Conservation (phyloP, 1,284 basidiomycete genomes). For the Sporisorium scitamineum region DNA sequence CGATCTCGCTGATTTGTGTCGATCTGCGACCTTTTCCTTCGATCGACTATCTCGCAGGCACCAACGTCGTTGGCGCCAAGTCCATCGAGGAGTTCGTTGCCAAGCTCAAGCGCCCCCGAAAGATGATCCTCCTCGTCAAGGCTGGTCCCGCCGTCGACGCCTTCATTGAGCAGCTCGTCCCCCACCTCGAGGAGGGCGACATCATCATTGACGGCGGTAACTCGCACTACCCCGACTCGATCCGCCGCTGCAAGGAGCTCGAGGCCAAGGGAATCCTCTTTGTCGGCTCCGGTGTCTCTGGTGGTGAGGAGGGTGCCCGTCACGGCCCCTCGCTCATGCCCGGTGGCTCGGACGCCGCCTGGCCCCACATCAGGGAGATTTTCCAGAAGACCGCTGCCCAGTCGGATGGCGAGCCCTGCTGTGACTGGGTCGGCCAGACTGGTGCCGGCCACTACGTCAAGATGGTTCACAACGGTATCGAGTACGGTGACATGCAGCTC, state of each 20-base stretch:
- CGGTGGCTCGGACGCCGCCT: conserved; percentile 92
- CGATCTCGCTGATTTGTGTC: conserved; percentile 1
- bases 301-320: conserved; percentile 98
- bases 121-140: conserved; percentile 95
- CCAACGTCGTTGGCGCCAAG: conserved; percentile 93
- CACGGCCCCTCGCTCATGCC: conserved; percentile 99
- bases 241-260: conserved; percentile 91
- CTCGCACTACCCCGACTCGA: conserved; percentile 98
- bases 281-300: conserved; percentile 98
- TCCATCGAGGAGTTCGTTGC: conserved; percentile 85
- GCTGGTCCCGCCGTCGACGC: conserved; percentile 75
- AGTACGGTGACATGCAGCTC: conserved; percentile 99
- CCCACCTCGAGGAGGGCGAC: conserved; percentile 77
- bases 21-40: not conserved
- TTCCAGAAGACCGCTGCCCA: conserved; percentile 98
- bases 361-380: conserved; percentile 97
- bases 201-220: conserved; percentile 99
- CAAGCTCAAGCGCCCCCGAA: conserved; percentile 74
- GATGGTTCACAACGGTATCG: conserved; percentile 96
- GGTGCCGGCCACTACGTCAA: conserved; percentile 96
- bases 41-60: conserved; percentile 73
- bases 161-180: conserved; percentile 74
- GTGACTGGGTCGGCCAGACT: conserved; percentile 98
- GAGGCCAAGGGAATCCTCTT: conserved; percentile 94
- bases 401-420: conserved; percentile 95